A percentile compares a stretch with the other conserved stretches of the same genome.
Conservation (phyloP, 2,329 filamentous ascomycete species). For the Hypoxylon sp. region DNA sequence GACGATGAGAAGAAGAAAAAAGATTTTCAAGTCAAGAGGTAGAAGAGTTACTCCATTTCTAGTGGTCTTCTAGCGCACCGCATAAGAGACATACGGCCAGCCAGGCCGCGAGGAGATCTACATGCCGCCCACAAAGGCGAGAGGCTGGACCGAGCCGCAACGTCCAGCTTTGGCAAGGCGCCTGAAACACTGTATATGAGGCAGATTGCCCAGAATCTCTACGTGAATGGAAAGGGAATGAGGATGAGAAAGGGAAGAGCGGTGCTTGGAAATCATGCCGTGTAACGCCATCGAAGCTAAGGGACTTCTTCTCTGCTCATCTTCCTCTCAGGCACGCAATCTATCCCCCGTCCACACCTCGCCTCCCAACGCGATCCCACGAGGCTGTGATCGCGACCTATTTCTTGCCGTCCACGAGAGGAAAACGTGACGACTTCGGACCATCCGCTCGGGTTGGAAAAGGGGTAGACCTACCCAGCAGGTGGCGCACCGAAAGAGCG, state of each 20-base stretch:
- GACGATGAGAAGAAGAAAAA: too few relatives aligned
- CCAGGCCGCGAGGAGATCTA: neutral
- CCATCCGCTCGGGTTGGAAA: neutral
- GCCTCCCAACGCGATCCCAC: neutral
- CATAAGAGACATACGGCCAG: neutral
- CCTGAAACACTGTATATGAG: neutral
- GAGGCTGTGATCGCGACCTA: neutral
- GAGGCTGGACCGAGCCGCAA: slow-evolving; percentile 21
- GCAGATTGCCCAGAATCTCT: neutral
- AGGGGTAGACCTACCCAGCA: neutral
- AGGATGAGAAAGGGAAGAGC: neutral
- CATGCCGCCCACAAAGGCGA: too few relatives aligned
- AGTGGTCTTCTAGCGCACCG: neutral
- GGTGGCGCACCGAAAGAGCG: neutral
- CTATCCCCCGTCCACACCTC: too few relatives aligned
- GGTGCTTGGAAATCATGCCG: neutral
- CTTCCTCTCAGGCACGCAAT: neutral
- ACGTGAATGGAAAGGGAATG: too few relatives aligned
- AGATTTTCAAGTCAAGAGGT: neutral
- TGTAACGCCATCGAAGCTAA: slow-evolving; percentile 23
- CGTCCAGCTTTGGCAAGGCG: slow-evolving; percentile 4
- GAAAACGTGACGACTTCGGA: neutral
- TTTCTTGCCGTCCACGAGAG: neutral
- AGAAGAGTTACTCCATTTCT: neutral
- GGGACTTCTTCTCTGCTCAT: slow-evolving; percentile 10